phyloP scores from a whole-genome alignment of 1,284 basidiomycete species.

The Ustilago shanxiensis region DNA sequence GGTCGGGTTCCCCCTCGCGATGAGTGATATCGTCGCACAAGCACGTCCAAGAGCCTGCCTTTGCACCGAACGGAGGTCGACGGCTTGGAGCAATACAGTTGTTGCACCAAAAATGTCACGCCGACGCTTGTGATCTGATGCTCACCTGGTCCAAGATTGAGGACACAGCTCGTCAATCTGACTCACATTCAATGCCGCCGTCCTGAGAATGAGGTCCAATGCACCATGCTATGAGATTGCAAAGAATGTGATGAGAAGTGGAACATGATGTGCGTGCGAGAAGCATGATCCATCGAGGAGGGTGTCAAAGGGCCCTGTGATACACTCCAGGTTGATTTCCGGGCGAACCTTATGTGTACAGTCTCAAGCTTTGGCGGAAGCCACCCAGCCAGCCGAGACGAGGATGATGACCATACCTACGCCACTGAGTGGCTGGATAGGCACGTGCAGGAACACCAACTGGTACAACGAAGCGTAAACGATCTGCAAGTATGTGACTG shows the following conservation, averaged over 20 bases:
- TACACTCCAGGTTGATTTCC: not conserved
- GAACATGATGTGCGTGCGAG: no score
- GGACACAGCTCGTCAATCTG: not conserved
- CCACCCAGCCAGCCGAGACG: constrained; percentile 49
- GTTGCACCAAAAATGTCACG: not conserved
- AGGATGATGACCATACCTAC: constrained; percentile 53
- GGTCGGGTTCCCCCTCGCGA: constrained; percentile 17
- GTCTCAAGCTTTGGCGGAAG: constrained; percentile 29
- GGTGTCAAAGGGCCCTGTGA: no score
- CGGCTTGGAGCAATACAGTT: not conserved
- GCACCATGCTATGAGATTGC: not conserved
- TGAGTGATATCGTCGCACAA: not conserved
- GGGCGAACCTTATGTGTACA: not conserved
- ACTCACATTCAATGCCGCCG: not conserved
- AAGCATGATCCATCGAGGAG: not conserved
- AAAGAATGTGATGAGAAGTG: not conserved
- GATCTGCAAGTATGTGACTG: constrained; percentile 50
- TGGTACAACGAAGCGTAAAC: constrained; percentile 53
- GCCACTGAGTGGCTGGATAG: constrained; percentile 47
- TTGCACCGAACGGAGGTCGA: no score
- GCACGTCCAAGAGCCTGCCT: no score
- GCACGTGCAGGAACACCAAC: constrained; percentile 48
- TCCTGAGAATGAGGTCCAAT: not conserved
- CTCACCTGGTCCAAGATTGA: not conserved
- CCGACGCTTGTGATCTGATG: not conserved